Evolutionary conservation across 352 stramenopile genomes (phyloP).

Genomic region (Phytopythium helicoides): DNA sequence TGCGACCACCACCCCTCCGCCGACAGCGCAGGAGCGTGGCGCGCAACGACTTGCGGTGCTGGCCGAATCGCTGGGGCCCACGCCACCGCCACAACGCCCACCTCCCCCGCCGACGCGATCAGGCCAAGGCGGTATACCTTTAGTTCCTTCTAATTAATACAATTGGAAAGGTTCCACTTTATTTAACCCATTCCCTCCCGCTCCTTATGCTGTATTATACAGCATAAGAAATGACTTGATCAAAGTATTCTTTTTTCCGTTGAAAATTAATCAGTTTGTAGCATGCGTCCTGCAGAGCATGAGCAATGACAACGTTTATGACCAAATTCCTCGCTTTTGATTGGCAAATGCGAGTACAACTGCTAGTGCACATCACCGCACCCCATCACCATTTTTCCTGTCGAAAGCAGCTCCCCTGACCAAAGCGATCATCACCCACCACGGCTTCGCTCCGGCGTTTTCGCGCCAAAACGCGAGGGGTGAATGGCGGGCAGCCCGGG

Average conservation of each 20-base stretch:
- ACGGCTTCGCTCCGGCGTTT: neutral
- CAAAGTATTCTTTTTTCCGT: slow-evolving; percentile 8
- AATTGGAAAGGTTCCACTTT: too few species aligned
- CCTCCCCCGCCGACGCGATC: too few species aligned
- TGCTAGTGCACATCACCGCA: too few species aligned
- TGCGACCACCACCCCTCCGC: too few species aligned
- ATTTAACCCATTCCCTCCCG: slow-evolving; percentile 13
- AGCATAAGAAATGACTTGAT: slow-evolving; percentile 17
- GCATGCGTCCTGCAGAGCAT: neutral
- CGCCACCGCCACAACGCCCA: too few species aligned
- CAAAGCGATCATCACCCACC: slow-evolving; percentile 2
- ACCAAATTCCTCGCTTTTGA: neutral
- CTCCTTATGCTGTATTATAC: slow-evolving; percentile 16
- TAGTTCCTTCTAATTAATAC: too few species aligned
- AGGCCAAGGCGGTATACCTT: too few species aligned
- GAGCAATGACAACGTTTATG: neutral
- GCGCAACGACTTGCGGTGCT: too few species aligned
- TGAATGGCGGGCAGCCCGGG: neutral
- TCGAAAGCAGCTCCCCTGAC: neutral
- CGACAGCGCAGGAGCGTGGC: too few species aligned
- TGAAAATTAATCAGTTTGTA: slow-evolving; percentile 10
- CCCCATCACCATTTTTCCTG: neutral
- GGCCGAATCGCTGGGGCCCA: too few species aligned
- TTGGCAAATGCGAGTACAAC: neutral
- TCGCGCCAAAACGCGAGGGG: slow-evolving; percentile 6